Evolutionary conservation across 2,329 filamentous ascomycete species (phyloP), one percentile per base, ranked within the genome.

Genomic region (Pyrenochaeta sp.): DNA sequence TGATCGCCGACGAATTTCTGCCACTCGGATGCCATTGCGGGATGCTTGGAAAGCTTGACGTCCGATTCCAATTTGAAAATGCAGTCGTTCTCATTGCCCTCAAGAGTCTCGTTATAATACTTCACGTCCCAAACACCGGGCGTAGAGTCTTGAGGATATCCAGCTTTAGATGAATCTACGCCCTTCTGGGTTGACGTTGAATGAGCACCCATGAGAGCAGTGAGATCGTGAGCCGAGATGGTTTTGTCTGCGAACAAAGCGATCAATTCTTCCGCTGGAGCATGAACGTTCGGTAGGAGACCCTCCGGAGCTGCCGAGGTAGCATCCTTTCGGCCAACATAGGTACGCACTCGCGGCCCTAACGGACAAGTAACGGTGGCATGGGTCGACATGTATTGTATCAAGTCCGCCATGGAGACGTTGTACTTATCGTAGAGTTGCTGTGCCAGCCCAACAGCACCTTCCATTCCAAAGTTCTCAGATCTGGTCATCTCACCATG

Each of bases 171-270:
- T 0, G 67, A 52, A 61, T 66, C 51, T 30, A 63, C 52, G 45
- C 46, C 18, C 27, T 54, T 55, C 31, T 63, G 57, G 54, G 73
- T 76, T 14, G 78, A 77, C 3, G 77, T 75, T 5, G 77, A 79
- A 67, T 85, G 83, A 0, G 83, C 81, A 41, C 83, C 83, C 1
- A 85, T 61, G 1, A 85, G 76, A 2, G 83, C 82, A 3, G 80
- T 77, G 7, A 85, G 75, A 43, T 83, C 82, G 15, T 62, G 60
- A 2, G 79, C 71, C 18, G 69, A 69, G 68, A 84, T 80, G 2
- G 81, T 81, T 71, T 84, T 83, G 56, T 77, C 78, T 23, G 58
- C 54, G 66, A 84, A 85, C 10, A 81, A 71, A 3, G 69, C 53
- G 47, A 82, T 72, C 27, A 83, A 45, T 5, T 58, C 63, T 7